phyloP scores from a whole-genome alignment of 1,284 basidiomycete species.

The Ceratobasidium sp. region DNA sequence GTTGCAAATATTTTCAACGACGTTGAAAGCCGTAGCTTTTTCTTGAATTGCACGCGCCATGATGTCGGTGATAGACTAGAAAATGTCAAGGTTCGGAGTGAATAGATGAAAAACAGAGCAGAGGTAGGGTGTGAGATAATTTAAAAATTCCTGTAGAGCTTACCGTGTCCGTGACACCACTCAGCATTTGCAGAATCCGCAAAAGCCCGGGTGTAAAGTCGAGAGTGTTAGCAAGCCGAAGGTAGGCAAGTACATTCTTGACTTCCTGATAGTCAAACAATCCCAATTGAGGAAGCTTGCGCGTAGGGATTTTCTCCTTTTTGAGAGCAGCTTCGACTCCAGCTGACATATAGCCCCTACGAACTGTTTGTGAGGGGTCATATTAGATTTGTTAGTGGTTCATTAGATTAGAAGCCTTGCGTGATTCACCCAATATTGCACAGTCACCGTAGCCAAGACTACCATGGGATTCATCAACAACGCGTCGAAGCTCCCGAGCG shows the following conservation, averaged over 20 bases:
- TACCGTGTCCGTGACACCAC: too few relatives aligned
- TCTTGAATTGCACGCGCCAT: conserved; percentile 63
- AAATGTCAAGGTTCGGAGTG: too few relatives aligned
- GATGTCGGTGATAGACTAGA: conserved; percentile 70
- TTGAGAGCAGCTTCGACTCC: conserved; percentile 81
- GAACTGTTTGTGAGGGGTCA: conserved; percentile 60
- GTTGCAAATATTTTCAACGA: conserved; percentile 71
- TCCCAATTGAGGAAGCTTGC: conserved; percentile 82
- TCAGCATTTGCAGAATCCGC: conserved; percentile 70
- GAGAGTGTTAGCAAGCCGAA: conserved; percentile 87
- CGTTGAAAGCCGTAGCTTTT: conserved; percentile 66
- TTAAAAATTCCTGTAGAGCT: too few relatives aligned
- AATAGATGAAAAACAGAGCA: too few relatives aligned
- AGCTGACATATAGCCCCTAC: conserved; percentile 85
- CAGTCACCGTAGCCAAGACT: conserved; percentile 80
- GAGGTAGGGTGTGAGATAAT: too few relatives aligned
- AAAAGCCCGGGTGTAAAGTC: conserved; percentile 78
- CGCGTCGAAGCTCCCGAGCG: conserved; percentile 81
- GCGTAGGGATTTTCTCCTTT: conserved; percentile 70
- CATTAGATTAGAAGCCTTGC: not conserved
- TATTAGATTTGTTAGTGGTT: conserved; percentile 52
- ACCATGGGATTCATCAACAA: conserved; percentile 79
- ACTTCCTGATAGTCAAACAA: conserved; percentile 89
- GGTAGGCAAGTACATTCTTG: conserved; percentile 86
- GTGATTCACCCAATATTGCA: conserved; percentile 73